Evolutionary conservation across 139 green algal genomes (phyloP), one percentile per base, ranked within the genome.

Genomic region (Chlorella sp.): DNA sequence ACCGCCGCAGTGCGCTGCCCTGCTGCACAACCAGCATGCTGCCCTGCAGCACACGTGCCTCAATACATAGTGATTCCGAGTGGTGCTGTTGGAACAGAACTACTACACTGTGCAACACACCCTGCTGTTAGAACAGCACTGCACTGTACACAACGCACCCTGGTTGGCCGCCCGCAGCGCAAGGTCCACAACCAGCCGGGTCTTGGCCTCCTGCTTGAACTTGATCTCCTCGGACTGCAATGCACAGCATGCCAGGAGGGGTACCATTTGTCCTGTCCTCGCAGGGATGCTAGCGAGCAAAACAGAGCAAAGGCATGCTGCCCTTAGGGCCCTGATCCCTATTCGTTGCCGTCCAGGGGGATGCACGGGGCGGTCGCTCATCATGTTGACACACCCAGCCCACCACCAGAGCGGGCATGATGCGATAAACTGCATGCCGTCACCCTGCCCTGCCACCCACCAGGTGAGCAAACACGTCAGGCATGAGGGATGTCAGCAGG

Each of bases 171-270:
- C 28, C n/a, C 70, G 69, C 81, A 79, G 56, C 41, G 72, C 76
- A 16, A 83, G n/a, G 44, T 79, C 48, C 40, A 74, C 56, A 24
- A 87, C 73, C 44, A 87, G 26, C 20, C 77, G 73, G 6, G 34
- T 80, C 26, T 87, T 82, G 73, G 58, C 73, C 26, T 76, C 58
- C n/a, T 76, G 72, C 58, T 83, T 56, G 74, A 82, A 82, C 24
- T 44, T 73, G 60, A 51, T 54, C 44, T 77, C 73, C 32, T 44
- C 65, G 24, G 51, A 60, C 51, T 60, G 46, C 46, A 17, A 54
- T 11, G 46, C 11, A 54, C n/a, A n/a, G n/a, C n/a, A n/a, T n/a
- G n/a, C n/a, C n/a, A n/a, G n/a, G n/a, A n/a, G n/a, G n/a, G n/a
- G n/a, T n/a, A n/a, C n/a, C n/a, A n/a, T n/a, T n/a, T n/a, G n/a